Evolutionary conservation across 345 rosid genomes (phyloP).

Genomic region (Populus alba): DNA sequence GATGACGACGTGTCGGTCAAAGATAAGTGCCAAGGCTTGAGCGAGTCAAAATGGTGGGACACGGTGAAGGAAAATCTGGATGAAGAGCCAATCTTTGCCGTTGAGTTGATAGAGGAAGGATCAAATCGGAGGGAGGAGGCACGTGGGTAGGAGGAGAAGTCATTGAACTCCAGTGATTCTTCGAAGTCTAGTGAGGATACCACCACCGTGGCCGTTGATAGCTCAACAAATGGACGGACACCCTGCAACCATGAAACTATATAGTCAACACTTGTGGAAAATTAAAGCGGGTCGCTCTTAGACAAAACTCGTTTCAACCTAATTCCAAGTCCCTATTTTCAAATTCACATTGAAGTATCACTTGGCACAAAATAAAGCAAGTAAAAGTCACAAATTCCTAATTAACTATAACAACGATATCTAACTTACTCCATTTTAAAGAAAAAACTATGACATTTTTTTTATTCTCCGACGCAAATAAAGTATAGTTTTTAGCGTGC

Average conservation of each 20-base stretch:
- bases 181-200: conserved; percentile 75
- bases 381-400: neutral
- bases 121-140: conserved; percentile 81
- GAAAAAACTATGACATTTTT: neutral
- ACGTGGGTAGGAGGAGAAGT: conserved; percentile 58
- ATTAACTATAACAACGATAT: neutral
- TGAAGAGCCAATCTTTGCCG: conserved; percentile 76
- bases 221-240: conserved; percentile 83
- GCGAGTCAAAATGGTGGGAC: conserved; percentile 74
- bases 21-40: conserved; percentile 92
- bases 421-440: neutral
- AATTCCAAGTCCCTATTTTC: neutral
- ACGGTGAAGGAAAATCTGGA: conserved; percentile 93
- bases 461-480: neutral
- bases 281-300: neutral
- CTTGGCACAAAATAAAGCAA: neutral
- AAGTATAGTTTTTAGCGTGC: neutral
- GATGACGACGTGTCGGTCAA: conserved; percentile 57
- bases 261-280: neutral
- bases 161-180: conserved; percentile 57
- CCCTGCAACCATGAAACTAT: conserved; percentile 44
- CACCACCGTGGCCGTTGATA: conserved; percentile 57
- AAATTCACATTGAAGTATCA: neutral
- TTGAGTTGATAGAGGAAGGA: conserved; percentile 49
- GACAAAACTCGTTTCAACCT: neutral